These are phyloP conservation scores for Penicillium sp. DNA, from an alignment of 2,329 filamentous ascomycete species.

Conservation along the genomic window DNA sequence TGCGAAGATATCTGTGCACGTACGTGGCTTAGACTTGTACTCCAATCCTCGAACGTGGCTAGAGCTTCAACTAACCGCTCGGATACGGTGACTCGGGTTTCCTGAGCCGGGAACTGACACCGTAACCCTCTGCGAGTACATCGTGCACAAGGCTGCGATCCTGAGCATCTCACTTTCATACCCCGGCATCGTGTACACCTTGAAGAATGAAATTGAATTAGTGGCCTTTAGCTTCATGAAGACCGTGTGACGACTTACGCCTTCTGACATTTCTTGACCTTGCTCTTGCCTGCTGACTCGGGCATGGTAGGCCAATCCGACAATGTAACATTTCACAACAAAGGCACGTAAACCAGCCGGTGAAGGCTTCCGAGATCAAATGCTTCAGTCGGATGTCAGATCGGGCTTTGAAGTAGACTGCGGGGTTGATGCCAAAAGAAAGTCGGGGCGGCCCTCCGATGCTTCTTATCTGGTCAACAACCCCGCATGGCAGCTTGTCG, in stretches of 20 bases:
- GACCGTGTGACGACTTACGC: conserved; percentile 11
- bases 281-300: conserved; percentile 5
- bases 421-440: conserved; percentile 5
- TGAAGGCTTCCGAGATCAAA: conserved; percentile 13
- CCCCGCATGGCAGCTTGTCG: background rate
- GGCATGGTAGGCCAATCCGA: conserved; percentile 12
- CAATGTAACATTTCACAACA: background rate
- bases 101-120: conserved; percentile 20
- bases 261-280: conserved; percentile 17
- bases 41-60: background rate
- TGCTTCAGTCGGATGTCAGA: background rate
- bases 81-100: conserved; percentile 20
- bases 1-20: conserved; percentile 13
- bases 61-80: conserved; percentile 12
- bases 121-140: conserved; percentile 19
- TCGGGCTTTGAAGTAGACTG: background rate
- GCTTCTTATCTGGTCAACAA: conserved; percentile 9
- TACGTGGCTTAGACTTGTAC: background rate
- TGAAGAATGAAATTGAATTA: background rate
- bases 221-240: background rate
- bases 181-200: conserved; percentile 24
- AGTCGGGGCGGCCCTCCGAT: conserved; percentile 16
- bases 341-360: conserved; percentile 3
- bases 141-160: conserved; percentile 20
- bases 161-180: conserved; percentile 27